These are phyloP conservation scores for Serpula lacrymans DNA, from an alignment of 768 basidiomycete genomes.

Conservation along the genomic window DNA sequence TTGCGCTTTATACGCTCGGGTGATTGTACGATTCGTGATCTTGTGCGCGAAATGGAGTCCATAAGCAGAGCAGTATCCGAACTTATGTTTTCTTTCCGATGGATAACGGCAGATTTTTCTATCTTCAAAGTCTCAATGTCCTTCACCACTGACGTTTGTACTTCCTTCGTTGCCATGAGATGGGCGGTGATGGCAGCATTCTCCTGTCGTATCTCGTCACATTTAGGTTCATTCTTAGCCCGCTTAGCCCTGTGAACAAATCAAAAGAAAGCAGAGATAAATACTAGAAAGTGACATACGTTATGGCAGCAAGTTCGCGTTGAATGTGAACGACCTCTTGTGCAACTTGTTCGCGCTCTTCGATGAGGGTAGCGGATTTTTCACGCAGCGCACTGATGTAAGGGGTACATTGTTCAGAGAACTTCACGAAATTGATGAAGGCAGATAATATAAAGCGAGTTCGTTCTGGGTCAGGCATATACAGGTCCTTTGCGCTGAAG, in stretches of 20 bases:
- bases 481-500: slow-evolving; percentile 74
- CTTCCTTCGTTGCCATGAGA: slow-evolving; percentile 68
- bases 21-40: slow-evolving; percentile 82
- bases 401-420: slow-evolving; percentile 68
- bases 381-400: slow-evolving; percentile 63
- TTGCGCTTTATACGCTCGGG: slow-evolving; percentile 86
- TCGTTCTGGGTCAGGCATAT: slow-evolving; percentile 68
- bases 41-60: slow-evolving; percentile 60
- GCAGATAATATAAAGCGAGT: slow-evolving; percentile 77
- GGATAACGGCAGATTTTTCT: slow-evolving; percentile 60
- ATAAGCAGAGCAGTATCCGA: slow-evolving; percentile 55
- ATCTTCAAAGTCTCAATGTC: slow-evolving; percentile 70
- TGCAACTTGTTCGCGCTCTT: slow-evolving; percentile 58
- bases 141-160: slow-evolving; percentile 54
- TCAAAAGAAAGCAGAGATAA: not conserved
- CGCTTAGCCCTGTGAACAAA: slow-evolving; percentile 48
- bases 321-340: slow-evolving; percentile 48
- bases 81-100: slow-evolving; percentile 68
- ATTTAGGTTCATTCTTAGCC: slow-evolving; percentile 66
- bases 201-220: slow-evolving; percentile 55
- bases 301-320: slow-evolving; percentile 50
- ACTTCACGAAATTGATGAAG: slow-evolving; percentile 92
- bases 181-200: slow-evolving; percentile 60
- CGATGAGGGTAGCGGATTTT: slow-evolving; percentile 49
- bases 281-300: slow-evolving; percentile 38